A percentile compares a stretch with the other conserved stretches of the same genome.
Conservation (phyloP, 345 rosid species). For the Geranium brycei region DNA sequence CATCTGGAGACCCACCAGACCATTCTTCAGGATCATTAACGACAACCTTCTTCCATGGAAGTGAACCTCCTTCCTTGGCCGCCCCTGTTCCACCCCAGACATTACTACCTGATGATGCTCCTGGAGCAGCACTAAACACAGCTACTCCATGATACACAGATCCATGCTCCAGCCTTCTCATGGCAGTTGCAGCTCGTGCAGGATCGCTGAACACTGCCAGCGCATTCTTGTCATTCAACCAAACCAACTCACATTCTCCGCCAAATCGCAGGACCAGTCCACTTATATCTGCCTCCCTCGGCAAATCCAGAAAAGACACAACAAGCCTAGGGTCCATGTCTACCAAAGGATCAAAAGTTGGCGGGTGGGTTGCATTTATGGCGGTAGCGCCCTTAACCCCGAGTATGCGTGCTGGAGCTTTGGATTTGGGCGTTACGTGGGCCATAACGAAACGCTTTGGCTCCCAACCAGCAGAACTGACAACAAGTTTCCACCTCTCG, state of each 20-base stretch:
- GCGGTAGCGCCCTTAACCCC: constrained; percentile 49
- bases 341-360: constrained; percentile 55
- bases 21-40: constrained; percentile 39
- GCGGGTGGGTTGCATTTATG: constrained; percentile 35
- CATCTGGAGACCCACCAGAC: constrained; percentile 23
- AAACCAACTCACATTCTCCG: constrained; percentile 87
- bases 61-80: constrained; percentile 31
- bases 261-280: constrained; percentile 78
- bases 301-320: constrained; percentile 77
- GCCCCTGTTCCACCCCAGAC: constrained; percentile 45
- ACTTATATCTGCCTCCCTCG: constrained; percentile 77
- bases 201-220: constrained; percentile 82
- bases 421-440: constrained; percentile 66
- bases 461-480: constrained; percentile 78
- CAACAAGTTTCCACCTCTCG: constrained; percentile 89
- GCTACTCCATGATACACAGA: constrained; percentile 69
- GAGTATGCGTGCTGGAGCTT: constrained; percentile 60
- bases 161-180: constrained; percentile 92
- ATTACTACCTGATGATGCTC: constrained; percentile 27
- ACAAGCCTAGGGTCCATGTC: constrained; percentile 97
- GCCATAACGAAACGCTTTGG: constrained; percentile 76
- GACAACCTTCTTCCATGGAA: constrained; percentile 79
- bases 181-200: constrained; percentile 92
- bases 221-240: constrained; percentile 93
- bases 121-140: constrained; percentile 24